phyloP scores from a whole-genome alignment of 1,284 basidiomycete species.

The Irpex sp. region DNA sequence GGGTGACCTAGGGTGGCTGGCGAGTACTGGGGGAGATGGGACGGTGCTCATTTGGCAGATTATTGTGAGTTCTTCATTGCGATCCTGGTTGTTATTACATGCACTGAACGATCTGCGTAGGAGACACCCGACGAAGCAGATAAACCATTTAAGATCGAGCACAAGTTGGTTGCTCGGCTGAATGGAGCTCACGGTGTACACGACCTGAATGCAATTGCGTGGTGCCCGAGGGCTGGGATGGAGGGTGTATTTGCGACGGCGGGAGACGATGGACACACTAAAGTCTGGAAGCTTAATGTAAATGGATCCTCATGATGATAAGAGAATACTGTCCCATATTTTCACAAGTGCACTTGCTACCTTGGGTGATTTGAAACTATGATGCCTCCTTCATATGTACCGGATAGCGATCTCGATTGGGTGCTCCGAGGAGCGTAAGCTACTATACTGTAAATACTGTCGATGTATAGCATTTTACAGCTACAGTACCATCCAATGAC shows the following conservation, averaged over 20 bases:
- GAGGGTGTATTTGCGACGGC: constrained; percentile 70
- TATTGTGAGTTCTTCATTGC: constrained; percentile 37
- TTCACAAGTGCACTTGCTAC: too few relatives aligned
- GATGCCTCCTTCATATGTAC: too few relatives aligned
- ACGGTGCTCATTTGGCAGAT: constrained; percentile 73
- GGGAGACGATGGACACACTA: constrained; percentile 75
- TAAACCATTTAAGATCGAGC: constrained; percentile 26
- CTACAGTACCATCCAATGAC: too few relatives aligned
- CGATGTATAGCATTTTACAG: too few relatives aligned
- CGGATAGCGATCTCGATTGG: too few relatives aligned
- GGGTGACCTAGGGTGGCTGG: constrained; percentile 62
- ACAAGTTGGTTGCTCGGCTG: constrained; percentile 49
- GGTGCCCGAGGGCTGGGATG: constrained; percentile 65
- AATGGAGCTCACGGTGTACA: constrained; percentile 65
- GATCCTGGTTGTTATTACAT: neutral
- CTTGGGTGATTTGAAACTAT: too few relatives aligned
- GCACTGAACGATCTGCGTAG: constrained; percentile 8
- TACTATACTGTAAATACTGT: too few relatives aligned
- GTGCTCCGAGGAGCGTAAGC: too few relatives aligned
- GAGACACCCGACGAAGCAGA: constrained; percentile 19
- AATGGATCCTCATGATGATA: neutral
- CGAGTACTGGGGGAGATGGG: constrained; percentile 77
- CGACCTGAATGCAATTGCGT: constrained; percentile 77
- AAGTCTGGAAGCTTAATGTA: constrained; percentile 53
- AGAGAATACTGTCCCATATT: too few relatives aligned